Percentiles rank a stretch among this genome's conserved stretches.
Evolutionary conservation across 768 basidiomycete genomes (phyloP).

Genomic region (Chalciporus chontae): DNA sequence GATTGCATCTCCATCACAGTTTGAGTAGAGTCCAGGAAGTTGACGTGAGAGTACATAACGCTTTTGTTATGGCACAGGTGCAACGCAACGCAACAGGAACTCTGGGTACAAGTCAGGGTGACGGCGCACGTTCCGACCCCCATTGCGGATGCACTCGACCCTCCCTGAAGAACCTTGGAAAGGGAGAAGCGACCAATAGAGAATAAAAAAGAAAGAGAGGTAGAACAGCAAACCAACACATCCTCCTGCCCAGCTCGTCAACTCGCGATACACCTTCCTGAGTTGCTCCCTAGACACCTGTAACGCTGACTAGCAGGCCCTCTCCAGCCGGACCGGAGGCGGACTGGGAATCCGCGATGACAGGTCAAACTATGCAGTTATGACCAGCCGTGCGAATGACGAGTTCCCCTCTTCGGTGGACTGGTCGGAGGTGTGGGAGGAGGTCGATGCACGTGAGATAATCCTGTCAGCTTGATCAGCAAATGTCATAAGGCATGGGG

Average conservation of each 20-base stretch:
- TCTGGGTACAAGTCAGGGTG: not conserved
- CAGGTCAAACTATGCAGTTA: slow-evolving; percentile 36
- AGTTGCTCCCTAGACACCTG: slow-evolving; percentile 50
- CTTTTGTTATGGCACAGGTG: not conserved
- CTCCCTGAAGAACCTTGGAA: not conserved
- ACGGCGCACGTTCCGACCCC: too few relatives aligned
- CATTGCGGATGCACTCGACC: not conserved
- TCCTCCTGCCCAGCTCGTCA: slow-evolving; percentile 61
- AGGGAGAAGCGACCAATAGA: not conserved
- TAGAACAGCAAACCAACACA: slow-evolving; percentile 46
- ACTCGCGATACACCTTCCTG: slow-evolving; percentile 64
- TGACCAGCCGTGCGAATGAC: slow-evolving; percentile 77
- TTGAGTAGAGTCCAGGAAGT: not conserved
- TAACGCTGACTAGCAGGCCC: slow-evolving; percentile 58
- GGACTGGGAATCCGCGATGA: slow-evolving; percentile 2
- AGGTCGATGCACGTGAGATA: not conserved
- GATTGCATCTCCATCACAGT: not conserved
- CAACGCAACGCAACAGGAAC: not conserved
- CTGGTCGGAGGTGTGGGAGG: slow-evolving; percentile 31
- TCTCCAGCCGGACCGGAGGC: slow-evolving; percentile 22
- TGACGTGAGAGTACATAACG: not conserved
- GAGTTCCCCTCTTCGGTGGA: slow-evolving; percentile 58
- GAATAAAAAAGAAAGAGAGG: not conserved
- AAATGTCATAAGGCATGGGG: too few relatives aligned
- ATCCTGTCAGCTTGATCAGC: not conserved